phyloP scores from a whole-genome alignment of 140 eudicot genomes.

The Bidens hawaiensis region DNA sequence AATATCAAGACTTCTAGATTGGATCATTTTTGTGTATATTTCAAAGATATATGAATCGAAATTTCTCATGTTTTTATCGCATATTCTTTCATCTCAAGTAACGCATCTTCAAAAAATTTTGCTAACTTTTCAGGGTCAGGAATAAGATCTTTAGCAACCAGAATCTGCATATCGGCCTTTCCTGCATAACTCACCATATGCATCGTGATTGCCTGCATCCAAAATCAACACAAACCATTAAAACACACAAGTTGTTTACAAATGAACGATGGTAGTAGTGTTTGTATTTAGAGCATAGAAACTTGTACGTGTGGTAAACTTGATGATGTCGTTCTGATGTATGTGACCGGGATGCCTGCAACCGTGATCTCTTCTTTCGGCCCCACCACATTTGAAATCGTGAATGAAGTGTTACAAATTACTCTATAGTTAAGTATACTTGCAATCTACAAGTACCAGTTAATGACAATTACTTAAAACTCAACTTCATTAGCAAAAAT shows the following conservation, averaged over 20 bases:
- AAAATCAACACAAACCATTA: slow-evolving; percentile 3
- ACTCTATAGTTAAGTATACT: slow-evolving; percentile 50
- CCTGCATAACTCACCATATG: slow-evolving; percentile 73
- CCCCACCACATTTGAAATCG: slow-evolving; percentile 72
- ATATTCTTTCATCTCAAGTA: slow-evolving; percentile 58
- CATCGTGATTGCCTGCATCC: slow-evolving; percentile 52
- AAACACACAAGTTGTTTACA: neutral
- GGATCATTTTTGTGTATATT: neutral
- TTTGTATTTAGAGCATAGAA: neutral
- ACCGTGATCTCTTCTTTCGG: slow-evolving; percentile 63
- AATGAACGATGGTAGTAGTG: neutral
- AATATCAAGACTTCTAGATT: neutral
- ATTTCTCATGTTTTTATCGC: slow-evolving; percentile 8
- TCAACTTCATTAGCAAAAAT: slow-evolving; percentile 23
- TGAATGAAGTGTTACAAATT: slow-evolving; percentile 65
- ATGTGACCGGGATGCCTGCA: slow-evolving; percentile 52
- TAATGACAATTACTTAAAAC: neutral
- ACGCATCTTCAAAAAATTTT: slow-evolving; percentile 72
- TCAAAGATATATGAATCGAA: neutral
- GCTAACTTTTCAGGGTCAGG: slow-evolving; percentile 63
- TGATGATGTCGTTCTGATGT: slow-evolving; percentile 52
- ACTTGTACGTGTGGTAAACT: slow-evolving; percentile 62
- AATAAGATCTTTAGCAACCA: slow-evolving; percentile 71
- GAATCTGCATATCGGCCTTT: slow-evolving; percentile 77
- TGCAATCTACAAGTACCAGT: slow-evolving; percentile 39